Evolutionary conservation across 2,329 filamentous ascomycete species (phyloP).

Genomic region (Claviceps maximensis): DNA sequence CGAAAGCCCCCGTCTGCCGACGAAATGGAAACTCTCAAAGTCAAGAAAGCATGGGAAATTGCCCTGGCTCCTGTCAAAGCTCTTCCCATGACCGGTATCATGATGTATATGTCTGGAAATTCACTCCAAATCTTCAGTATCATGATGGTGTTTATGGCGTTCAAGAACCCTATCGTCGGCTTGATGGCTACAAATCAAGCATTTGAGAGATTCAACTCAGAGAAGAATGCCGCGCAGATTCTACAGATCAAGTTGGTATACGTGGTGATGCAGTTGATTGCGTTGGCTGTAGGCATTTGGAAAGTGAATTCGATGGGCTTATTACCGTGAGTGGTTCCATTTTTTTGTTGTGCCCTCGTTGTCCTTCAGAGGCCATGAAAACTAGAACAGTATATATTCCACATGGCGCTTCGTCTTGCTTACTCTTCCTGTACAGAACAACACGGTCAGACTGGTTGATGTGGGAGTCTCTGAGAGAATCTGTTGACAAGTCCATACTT

Average conservation of each 20-base stretch:
- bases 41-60: conserved; percentile 98
- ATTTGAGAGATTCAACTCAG: conserved; percentile 85
- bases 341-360: neutral
- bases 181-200: conserved; percentile 70
- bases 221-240: conserved; percentile 59
- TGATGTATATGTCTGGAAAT: conserved; percentile 99
- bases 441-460: conserved; percentile 95
- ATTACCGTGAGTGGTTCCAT: conserved; percentile 54
- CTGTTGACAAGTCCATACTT: conserved; percentile 52
- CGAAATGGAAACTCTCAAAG: conserved; percentile 88
- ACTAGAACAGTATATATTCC: neutral
- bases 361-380: neutral
- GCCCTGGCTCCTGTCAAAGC: conserved; percentile 87
- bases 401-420: neutral
- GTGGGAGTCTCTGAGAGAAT: conserved; percentile 69
- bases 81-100: conserved; percentile 94
- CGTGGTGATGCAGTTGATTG: conserved; percentile 71
- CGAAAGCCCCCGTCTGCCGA: conserved; percentile 59
- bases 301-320: conserved; percentile 96
- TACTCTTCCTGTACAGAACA: conserved; percentile 41
- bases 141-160: conserved; percentile 99
- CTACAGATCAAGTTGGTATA: conserved; percentile 79
- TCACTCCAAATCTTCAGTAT: conserved; percentile 97
- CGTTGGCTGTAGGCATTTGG: conserved; percentile 79
- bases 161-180: conserved; percentile 88